A percentile compares a stretch with the other conserved stretches of the same genome.
Evolutionary conservation across 768 basidiomycete species (phyloP).

Genomic region (Boletus bicolor): DNA sequence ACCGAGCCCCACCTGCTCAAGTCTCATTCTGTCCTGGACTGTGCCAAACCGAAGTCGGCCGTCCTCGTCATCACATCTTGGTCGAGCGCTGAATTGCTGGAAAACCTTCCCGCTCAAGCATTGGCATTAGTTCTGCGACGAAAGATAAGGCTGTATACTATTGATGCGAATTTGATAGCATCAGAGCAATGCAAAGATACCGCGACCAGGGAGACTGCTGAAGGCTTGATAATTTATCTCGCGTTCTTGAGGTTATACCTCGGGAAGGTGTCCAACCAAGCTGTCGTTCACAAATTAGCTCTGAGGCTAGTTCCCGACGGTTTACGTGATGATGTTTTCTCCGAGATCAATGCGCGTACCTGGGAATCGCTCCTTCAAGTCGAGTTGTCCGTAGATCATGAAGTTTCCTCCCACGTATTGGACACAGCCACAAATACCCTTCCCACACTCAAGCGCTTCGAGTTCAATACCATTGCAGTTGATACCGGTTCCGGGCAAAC

Average conservation of each 20-base stretch:
- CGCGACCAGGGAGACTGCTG: constrained; percentile 39
- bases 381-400: constrained; percentile 34
- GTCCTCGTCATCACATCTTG: constrained; percentile 76
- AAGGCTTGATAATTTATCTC: constrained; percentile 64
- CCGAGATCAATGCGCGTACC: constrained; percentile 53
- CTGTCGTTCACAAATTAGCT: constrained; percentile 50
- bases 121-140: constrained; percentile 45
- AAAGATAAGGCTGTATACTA: constrained; percentile 52
- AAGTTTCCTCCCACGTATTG: constrained; percentile 18
- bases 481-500: constrained; percentile 57
- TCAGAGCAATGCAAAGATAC: constrained; percentile 28
- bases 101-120: constrained; percentile 56
- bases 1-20: constrained; percentile 77
- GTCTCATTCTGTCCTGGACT: constrained; percentile 66
- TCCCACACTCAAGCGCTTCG: constrained; percentile 51
- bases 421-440: constrained; percentile 20
- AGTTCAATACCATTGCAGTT: constrained; percentile 72
- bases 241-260: constrained; percentile 85
- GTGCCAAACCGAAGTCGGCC: constrained; percentile 62
- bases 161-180: constrained; percentile 58
- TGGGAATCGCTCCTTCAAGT: constrained; percentile 69
- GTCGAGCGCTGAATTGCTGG: constrained; percentile 67
- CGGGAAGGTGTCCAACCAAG: constrained; percentile 56
- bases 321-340: constrained; percentile 40
- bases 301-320: constrained; percentile 42